Conservation (phyloP, 306 rosid genomes). For the Alnus rubra region DNA sequence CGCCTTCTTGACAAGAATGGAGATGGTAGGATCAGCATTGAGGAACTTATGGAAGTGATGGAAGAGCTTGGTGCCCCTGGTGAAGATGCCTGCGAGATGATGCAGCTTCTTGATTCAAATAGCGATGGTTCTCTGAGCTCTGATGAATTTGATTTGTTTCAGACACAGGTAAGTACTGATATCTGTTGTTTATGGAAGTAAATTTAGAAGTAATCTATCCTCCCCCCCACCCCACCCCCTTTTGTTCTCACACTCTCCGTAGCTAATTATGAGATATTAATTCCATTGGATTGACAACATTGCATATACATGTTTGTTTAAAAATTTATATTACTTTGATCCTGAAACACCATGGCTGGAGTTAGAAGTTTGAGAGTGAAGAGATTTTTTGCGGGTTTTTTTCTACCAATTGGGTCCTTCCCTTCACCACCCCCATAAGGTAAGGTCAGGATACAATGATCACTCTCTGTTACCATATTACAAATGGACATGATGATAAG, state of each 20-base stretch:
- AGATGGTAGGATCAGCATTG: conserved; percentile 88
- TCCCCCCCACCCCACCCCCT: background rate
- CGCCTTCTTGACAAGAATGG: conserved; percentile 91
- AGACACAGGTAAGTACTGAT: conserved; percentile 57
- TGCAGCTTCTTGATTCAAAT: conserved; percentile 61
- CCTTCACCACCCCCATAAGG: background rate
- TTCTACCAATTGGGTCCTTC: no score
- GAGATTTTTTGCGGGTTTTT: background rate
- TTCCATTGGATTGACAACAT: background rate
- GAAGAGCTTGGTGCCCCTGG: conserved; percentile 96
- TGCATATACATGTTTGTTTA: conserved; percentile 11
- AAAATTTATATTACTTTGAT: background rate
- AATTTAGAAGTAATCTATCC: background rate
- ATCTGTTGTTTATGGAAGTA: background rate
- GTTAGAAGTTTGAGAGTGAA: background rate
- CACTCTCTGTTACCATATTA: background rate
- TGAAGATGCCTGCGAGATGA: conserved; percentile 78
- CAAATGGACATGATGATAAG: background rate
- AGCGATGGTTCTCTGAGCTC: conserved; percentile 70
- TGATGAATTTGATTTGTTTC: conserved; percentile 61
- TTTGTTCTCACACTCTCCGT: no score
- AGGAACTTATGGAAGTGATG: conserved; percentile 87
- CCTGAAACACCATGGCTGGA: background rate
- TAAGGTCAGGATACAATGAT: background rate
- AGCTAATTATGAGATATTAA: background rate